phyloP scores from a whole-genome alignment of 2,329 filamentous ascomycete species.

The Cladophialophora yegresii region DNA sequence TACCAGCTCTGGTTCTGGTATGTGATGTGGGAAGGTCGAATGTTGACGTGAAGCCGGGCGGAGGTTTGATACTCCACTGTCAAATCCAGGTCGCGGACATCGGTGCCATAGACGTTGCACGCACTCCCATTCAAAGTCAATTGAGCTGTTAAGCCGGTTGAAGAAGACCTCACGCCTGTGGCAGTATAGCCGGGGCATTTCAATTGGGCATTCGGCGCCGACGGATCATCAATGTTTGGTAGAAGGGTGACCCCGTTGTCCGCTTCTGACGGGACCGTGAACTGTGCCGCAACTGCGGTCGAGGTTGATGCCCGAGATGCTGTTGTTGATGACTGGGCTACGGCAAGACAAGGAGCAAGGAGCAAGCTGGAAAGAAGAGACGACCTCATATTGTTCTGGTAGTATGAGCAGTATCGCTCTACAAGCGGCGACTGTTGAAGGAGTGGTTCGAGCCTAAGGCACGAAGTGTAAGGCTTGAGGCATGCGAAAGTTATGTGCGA shows the following conservation, averaged over 20 bases:
- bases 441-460: conserved; percentile 10
- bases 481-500: background rate
- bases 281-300: conserved; percentile 36
- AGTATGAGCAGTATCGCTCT: conserved; percentile 1
- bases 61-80: conserved; percentile 67
- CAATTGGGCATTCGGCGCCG: conserved; percentile 63
- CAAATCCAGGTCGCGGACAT: conserved; percentile 67
- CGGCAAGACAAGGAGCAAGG: conserved; percentile 21
- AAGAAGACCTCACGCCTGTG: conserved; percentile 50
- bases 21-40: conserved; percentile 65
- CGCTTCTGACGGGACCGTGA: conserved; percentile 53
- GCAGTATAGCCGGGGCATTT: conserved; percentile 65
- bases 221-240: conserved; percentile 65
- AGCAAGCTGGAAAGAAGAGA: conserved; percentile 21
- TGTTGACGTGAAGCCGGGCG: conserved; percentile 69
- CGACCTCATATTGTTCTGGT: conserved; percentile 21
- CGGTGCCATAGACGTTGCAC: conserved; percentile 76
- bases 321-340: conserved; percentile 24
- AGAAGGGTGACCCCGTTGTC: conserved; percentile 39
- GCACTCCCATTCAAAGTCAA: conserved; percentile 56
- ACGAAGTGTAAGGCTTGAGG: conserved; percentile 1
- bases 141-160: conserved; percentile 55
- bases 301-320: conserved; percentile 16
- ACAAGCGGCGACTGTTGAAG: conserved; percentile 1
- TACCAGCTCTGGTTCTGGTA: conserved; percentile 67